Base-by-base conservation (phyloP, 768 basidiomycete species). In the Heimioporus sp. region DNA sequence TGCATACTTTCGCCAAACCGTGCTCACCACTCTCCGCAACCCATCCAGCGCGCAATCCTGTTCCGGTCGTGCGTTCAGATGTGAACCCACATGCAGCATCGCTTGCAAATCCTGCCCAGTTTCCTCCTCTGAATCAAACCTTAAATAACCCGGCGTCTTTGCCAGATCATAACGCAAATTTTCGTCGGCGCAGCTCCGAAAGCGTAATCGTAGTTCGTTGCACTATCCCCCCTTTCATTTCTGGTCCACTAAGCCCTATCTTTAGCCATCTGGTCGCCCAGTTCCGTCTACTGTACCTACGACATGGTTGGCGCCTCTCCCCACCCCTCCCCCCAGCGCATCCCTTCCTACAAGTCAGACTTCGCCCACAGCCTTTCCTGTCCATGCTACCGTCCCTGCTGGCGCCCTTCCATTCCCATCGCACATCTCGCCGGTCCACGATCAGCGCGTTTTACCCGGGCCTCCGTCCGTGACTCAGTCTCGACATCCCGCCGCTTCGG, bases 271-370 rank as follows among this genome's bases (percentile, higher is more conserved):
- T 9, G 49, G 50, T 49, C 60, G 50, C 32, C 32, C 57, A 10
- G 46, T 43, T 43, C 28, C 54, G 20, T 39, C 51, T 30, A 45
- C 53, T n/a, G 39, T 51, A 19, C 42, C 59, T 3, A 59, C 57
- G 5, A 59, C 59, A 37, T 62, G 52, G 55, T 15, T 38, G 31
- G 41, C 57, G 6, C 52, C 56, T 30, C 56, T 62, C 21, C 60
- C 65, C 42, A 60, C 65, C 46, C 60, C 65, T 16, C 57, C 60
- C 4, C 54, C 48, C 13, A 62, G 50, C 36, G 53, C 48, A 35
- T 20, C 54, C n/a, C 17, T 52, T 4, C 13, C 32, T 13, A 32
- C n/a, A 17, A 37, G 48, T 10, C 65, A 56, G 37, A 45, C 48
- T 16, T 46, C 49, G 6, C 56, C 53, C 1, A 46, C 43, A 2